phyloP scores from a whole-genome alignment of 257 asterid genomes.

The Thymus quinquecostatus region DNA sequence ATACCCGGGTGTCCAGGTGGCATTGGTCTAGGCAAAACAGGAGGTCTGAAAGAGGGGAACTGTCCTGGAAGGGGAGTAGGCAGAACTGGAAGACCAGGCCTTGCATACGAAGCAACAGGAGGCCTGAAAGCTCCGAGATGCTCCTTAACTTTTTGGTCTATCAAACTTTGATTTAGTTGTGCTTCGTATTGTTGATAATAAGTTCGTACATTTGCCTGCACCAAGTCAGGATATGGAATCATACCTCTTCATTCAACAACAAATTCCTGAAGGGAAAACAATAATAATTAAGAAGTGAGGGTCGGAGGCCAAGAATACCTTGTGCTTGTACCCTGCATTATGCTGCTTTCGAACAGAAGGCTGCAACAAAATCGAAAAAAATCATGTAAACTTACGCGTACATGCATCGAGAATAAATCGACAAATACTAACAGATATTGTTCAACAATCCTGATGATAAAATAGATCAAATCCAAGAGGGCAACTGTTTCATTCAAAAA shows the following conservation, averaged over 20 bases:
- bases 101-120: conserved; percentile 61
- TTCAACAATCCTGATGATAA: background rate
- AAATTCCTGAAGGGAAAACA: background rate
- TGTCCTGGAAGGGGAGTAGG: conserved; percentile 69
- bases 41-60: conserved; percentile 67
- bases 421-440: background rate
- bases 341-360: conserved; percentile 98
- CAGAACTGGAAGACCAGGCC: conserved; percentile 75
- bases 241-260: background rate
- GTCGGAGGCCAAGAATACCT: conserved; percentile 46
- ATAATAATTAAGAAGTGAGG: background rate
- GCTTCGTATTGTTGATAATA: conserved; percentile 98
- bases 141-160: conserved; percentile 94
- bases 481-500: background rate
- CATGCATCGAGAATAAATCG: background rate
- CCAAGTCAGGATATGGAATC: conserved; percentile 23
- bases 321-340: conserved; percentile 96
- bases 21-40: conserved; percentile 73
- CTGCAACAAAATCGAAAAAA: conserved; percentile 49
- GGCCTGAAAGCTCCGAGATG: conserved; percentile 93
- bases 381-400: background rate
- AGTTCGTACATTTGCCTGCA: conserved; percentile 84
- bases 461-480: background rate
- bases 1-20: conserved; percentile 68
- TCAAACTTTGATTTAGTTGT: conserved; percentile 87